Percentiles rank a stretch among this genome's conserved stretches.
phyloP scores from a whole-genome alignment of 2,329 filamentous ascomycete species.

The Alternaria longipes region DNA sequence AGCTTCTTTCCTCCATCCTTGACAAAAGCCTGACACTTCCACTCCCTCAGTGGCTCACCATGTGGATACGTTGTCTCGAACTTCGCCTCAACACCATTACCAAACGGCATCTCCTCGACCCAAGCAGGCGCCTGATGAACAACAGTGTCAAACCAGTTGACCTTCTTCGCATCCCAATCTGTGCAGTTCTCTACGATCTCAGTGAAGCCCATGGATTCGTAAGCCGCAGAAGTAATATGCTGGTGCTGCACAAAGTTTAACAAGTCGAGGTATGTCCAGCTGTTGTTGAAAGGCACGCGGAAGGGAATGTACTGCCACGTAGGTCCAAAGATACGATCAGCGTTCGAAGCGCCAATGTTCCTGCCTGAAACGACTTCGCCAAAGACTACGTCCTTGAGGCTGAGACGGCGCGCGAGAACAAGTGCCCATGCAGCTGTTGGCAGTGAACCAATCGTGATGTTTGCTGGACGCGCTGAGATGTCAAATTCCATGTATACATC shows the following conservation, averaged over 20 bases:
- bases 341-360: conserved; percentile 64
- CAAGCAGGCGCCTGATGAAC: conserved; percentile 59
- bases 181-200: conserved; percentile 50
- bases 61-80: conserved; percentile 68
- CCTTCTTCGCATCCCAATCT: conserved; percentile 37
- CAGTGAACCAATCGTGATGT: conserved; percentile 70
- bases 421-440: conserved; percentile 75
- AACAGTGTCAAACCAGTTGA: conserved; percentile 50
- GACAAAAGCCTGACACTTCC: conserved; percentile 69
- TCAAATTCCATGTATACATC: conserved; percentile 48
- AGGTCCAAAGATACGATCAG: conserved; percentile 68
- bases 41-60: conserved; percentile 52
- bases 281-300: conserved; percentile 63
- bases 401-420: conserved; percentile 65
- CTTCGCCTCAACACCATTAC: conserved; percentile 37
- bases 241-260: conserved; percentile 50
- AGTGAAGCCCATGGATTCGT: conserved; percentile 50
- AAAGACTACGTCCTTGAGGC: conserved; percentile 67
- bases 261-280: conserved; percentile 54
- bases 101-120: conserved; percentile 65
- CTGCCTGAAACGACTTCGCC: conserved; percentile 73
- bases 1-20: conserved; percentile 59
- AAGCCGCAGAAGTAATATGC: conserved; percentile 41
- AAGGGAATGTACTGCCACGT: conserved; percentile 75
- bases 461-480: conserved; percentile 57